These are phyloP conservation scores for Cadophora luteo-olivacea DNA, from an alignment of 2,329 filamentous ascomycete species.

Conservation along the genomic window DNA sequence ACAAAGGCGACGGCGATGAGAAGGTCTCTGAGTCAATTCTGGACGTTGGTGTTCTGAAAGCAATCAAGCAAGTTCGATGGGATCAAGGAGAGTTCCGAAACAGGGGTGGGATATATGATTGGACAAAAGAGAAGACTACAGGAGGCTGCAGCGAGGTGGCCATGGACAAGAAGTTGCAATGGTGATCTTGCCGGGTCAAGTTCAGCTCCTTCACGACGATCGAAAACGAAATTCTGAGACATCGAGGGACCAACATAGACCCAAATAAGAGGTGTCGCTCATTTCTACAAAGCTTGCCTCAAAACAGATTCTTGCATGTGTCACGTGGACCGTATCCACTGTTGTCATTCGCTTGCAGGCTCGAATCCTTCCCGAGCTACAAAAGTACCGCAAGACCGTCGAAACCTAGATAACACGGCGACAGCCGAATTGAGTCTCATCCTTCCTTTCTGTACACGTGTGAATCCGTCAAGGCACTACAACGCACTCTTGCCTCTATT, in stretches of 20 bases:
- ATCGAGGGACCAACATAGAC: too few relatives aligned
- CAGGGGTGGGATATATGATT: too few relatives aligned
- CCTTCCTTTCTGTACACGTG: not conserved
- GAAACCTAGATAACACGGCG: not conserved
- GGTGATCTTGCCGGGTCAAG: too few relatives aligned
- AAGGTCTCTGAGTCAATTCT: slow-evolving; percentile 12
- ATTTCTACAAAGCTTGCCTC: not conserved
- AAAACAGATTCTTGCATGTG: not conserved
- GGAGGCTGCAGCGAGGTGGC: too few relatives aligned
- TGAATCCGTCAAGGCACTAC: not conserved
- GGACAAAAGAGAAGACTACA: too few relatives aligned
- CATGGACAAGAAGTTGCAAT: too few relatives aligned
- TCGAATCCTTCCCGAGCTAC: not conserved
- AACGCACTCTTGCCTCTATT: not conserved
- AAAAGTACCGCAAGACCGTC: slow-evolving; percentile 1
- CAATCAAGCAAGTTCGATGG: slow-evolving; percentile 19
- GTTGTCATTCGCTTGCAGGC: not conserved
- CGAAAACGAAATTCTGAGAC: too few relatives aligned
- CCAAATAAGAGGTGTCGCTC: too few relatives aligned
- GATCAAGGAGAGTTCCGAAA: not conserved
- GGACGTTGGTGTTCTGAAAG: slow-evolving; percentile 9
- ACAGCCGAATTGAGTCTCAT: not conserved
- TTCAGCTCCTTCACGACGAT: too few relatives aligned
- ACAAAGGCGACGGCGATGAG: slow-evolving; percentile 17
- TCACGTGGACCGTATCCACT: not conserved